Evolutionary conservation across 768 basidiomycete genomes (phyloP), one percentile per base, ranked within the genome.

Genomic region (Baorangia bicolor): DNA sequence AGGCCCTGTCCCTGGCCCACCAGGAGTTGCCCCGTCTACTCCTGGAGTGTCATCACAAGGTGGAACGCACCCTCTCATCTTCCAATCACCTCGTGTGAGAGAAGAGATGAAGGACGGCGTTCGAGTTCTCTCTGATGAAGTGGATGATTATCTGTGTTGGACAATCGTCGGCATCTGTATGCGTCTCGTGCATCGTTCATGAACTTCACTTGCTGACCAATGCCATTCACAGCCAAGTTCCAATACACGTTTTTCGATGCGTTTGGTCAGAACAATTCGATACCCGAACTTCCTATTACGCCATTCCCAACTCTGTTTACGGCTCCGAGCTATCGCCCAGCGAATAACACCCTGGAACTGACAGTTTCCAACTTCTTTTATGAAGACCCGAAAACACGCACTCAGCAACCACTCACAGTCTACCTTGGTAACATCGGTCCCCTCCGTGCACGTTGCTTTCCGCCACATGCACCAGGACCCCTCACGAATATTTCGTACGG

Each of bases 101-200:
- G 92, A 92, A 56, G 92, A 93, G 66, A 74, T 87, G 55, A 88
- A 88, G 69, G 89, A 92, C 60, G 91, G 89, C 16, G 78, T 84
- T 45, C 83, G 82, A 51, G 74, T 85, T 31, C 83, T 92, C 51
- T 87, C 84, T 23, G 94, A 96, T 63, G 90, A 93, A 71, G 91
- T 97, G 7, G 94, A 97, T 68, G 94, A 97, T 68, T 95, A 93
- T 77, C 75, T 95, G 54, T 93, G 91, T 66, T 97, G 94, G 94
- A 93, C 92, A 13, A 94, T 97, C 63, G 92, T 94, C 60, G 92
- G 94, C 37, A 94, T 96, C 49, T 92, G 94, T 94, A 74, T 72
- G 89, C 76, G 58, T 64, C 21, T 55, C 45, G 56, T 52, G 45
- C 27, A 43, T 45, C 51, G 18, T 48, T 41, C 46, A 27, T 44